Conservation (phyloP, 768 basidiomycete genomes). For the Boletus reticulatus region DNA sequence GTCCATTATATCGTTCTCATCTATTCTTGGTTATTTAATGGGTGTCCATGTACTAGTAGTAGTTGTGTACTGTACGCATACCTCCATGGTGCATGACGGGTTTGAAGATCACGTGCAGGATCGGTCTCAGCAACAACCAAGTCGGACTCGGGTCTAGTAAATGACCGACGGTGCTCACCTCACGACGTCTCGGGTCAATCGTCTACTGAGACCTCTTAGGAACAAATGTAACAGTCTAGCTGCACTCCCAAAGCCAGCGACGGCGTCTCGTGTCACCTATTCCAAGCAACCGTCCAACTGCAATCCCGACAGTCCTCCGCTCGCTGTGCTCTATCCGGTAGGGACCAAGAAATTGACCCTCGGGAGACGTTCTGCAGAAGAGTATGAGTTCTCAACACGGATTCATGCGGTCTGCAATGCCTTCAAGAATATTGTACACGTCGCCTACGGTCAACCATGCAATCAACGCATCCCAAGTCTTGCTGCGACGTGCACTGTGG, state of each 20-base stretch:
- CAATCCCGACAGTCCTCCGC: conserved; percentile 29
- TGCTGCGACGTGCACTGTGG: conserved; percentile 44
- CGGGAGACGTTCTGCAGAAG: conserved; percentile 33
- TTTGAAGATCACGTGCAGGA: conserved; percentile 13
- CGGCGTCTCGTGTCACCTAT: conserved; percentile 11
- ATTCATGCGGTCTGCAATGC: conserved; percentile 55
- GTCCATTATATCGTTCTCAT: conserved; percentile 2
- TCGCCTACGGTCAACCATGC: conserved; percentile 25
- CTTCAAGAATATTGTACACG: conserved; percentile 50
- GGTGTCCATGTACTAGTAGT: neutral
- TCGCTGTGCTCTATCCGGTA: conserved; percentile 39
- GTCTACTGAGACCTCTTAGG: conserved; percentile 47
- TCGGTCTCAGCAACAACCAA: neutral
- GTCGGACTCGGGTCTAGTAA: neutral
- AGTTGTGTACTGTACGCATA: conserved; percentile 6
- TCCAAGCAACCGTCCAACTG: conserved; percentile 17
- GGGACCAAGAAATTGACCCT: conserved; percentile 34
- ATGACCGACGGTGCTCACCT: conserved; percentile 31
- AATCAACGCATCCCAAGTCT: conserved; percentile 35
- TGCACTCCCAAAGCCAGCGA: conserved; percentile 19
- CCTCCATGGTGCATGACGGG: no score
- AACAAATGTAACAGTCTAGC: conserved; percentile 43
- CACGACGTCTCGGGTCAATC: conserved; percentile 40
- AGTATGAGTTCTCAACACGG: conserved; percentile 43
- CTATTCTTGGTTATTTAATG: neutral